Evolutionary conservation across 164 flowering plant species (phyloP), one percentile per base, ranked within the genome.

Genomic region (Kingdonia uniflora): DNA sequence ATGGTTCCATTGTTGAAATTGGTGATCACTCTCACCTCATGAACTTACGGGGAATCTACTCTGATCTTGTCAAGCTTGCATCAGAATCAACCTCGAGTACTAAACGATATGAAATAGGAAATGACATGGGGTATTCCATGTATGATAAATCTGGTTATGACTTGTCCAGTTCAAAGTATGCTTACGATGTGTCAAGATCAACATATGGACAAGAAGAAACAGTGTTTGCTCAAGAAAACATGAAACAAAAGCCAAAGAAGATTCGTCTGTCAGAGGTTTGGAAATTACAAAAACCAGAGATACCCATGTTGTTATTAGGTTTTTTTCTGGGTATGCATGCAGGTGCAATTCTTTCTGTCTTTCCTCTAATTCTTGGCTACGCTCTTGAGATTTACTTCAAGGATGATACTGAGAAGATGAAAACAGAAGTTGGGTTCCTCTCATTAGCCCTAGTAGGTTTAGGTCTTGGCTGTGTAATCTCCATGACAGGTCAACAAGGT

Each of bases 401-500:
- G 4, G 46, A 23, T 1, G 51, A 63, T 26, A 1, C 60, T n/a
- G 5, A 26, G 0, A 56, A 41, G 51, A 60, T 81, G 68, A 78
- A 73, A 56, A 66, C 52, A 45, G 62, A 76, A 0, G 70, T 84
- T 49, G 71, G 68, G 19, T 1, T 42, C 33, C 82, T 84, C 16
- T 73, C 67, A 21, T 19, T 80, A 51, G 78, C 54, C 12, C 60
- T 84, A 0, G 80, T 80, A 7, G 86, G 94, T 1, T 71, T 84
- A 17, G 94, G 94, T 12, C 42, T 80, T 45, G 86, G 81, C 10
- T 70, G 73, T 56, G 55, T 84, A 15, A 38, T 80, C 42, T 15
- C 67, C 46, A 78, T 82, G 86, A 74, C 72, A 23, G 80, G 82
- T 16, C 94, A 85, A 50, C 94, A 82, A 70, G 88, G 94, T 21